These are phyloP conservation scores for Scytalidium lignicola DNA, from an alignment of 2,329 filamentous ascomycete species.

Conservation along the genomic window DNA sequence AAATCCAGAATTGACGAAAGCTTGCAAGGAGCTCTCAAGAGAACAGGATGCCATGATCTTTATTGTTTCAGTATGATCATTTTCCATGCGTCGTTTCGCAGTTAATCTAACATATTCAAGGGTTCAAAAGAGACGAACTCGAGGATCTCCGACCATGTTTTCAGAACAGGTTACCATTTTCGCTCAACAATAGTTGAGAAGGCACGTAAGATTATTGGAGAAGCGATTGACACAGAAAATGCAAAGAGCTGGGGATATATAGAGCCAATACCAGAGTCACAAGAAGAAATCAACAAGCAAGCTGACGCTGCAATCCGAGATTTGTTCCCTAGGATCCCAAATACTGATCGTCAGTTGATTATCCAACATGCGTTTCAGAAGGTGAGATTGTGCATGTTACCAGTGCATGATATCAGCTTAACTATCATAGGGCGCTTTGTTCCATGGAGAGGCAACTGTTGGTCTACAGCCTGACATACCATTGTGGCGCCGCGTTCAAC, in stretches of 20 bases:
- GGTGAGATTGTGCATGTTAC: constrained; percentile 35
- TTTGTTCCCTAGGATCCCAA: constrained; percentile 60
- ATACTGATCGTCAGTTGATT: constrained; percentile 58
- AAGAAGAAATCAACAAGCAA: constrained; percentile 56
- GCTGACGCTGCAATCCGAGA: constrained; percentile 58
- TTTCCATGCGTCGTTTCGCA: background rate
- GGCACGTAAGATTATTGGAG: constrained; percentile 34
- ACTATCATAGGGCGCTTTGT: constrained; percentile 39
- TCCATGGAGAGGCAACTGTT: constrained; percentile 51
- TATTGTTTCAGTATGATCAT: constrained; percentile 54
- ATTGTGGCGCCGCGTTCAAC: constrained; percentile 57
- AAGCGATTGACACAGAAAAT: constrained; percentile 18
- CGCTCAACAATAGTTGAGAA: constrained; percentile 54
- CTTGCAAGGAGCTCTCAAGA: constrained; percentile 61
- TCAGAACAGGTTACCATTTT: constrained; percentile 57
- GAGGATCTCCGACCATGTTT: constrained; percentile 40
- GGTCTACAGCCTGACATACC: constrained; percentile 51
- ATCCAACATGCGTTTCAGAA: constrained; percentile 59
- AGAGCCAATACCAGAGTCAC: constrained; percentile 55
- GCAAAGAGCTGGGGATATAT: constrained; percentile 32
- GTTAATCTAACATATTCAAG: constrained; percentile 5
- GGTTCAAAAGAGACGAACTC: constrained; percentile 21
- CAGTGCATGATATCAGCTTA: constrained; percentile 5
- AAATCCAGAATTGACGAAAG: constrained; percentile 53
- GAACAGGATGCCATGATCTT: constrained; percentile 59